Percentiles rank a stretch among this genome's conserved stretches.
Conservation (phyloP, 2,329 filamentous ascomycete genomes). For the Colletotrichum tabaci region DNA sequence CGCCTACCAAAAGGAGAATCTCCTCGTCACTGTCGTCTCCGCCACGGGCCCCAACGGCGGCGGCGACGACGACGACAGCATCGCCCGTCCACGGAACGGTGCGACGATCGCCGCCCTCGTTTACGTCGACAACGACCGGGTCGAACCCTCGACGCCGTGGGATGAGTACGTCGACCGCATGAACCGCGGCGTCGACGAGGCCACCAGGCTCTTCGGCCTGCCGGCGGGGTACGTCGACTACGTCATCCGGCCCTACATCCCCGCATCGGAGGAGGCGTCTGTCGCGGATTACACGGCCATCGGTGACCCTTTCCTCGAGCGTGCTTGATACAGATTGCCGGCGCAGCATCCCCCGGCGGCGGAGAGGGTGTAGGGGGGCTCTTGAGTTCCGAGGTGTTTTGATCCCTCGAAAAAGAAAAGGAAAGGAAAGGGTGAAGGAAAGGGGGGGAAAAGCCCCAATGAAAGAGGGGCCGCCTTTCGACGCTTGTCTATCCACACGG, state of each 20-base stretch:
- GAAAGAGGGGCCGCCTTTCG: neutral
- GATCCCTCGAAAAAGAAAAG: neutral
- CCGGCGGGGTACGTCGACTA: constrained; percentile 67
- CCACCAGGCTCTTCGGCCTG: constrained; percentile 66
- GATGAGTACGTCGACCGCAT: constrained; percentile 75
- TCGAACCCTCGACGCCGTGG: constrained; percentile 57
- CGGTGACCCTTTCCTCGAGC: neutral
- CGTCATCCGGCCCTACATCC: constrained; percentile 65
- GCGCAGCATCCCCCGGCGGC: no score
- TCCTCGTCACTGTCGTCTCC: constrained; percentile 57
- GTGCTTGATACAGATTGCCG: neutral
- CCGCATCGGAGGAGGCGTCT: constrained; percentile 1
- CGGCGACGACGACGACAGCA: neutral
- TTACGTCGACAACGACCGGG: constrained; percentile 69
- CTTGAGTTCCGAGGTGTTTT: neutral
- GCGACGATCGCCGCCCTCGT: constrained; percentile 61
- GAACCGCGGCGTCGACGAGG: constrained; percentile 75
- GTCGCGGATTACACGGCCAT: neutral
- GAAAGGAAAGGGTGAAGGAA: no score
- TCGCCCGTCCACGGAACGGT: neutral
- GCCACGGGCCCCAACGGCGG: constrained; percentile 7
- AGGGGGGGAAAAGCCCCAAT: no score
- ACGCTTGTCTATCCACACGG: neutral
- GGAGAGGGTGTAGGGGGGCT: neutral
- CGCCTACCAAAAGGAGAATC: constrained; percentile 71